Conservation (phyloP, 1,284 basidiomycete species). For the Caloboletus firmus region DNA sequence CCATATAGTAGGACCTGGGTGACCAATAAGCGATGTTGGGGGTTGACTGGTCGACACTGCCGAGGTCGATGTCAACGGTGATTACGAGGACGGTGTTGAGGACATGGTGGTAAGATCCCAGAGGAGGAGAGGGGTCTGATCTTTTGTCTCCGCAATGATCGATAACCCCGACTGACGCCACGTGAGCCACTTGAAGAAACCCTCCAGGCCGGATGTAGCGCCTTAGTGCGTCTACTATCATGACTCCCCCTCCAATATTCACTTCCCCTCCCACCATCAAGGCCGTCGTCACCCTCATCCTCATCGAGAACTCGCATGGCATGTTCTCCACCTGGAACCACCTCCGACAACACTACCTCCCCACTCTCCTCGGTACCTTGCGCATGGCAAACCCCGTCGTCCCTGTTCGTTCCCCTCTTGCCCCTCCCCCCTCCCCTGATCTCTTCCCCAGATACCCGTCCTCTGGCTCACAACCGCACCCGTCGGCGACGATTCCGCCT, state of each 20-base stretch:
- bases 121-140: not conserved
- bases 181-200: conserved; percentile 15
- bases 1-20: conserved; percentile 39
- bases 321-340: conserved; percentile 55
- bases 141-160: conserved; percentile 15
- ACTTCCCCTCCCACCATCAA: conserved; percentile 40
- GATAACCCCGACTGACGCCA: conserved; percentile 25
- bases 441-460: conserved; percentile 37
- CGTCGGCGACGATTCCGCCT: conserved; percentile 37
- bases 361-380: conserved; percentile 46
- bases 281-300: conserved; percentile 50
- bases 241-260: conserved; percentile 35
- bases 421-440: not conserved
- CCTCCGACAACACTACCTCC: conserved; percentile 54
- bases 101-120: no score
- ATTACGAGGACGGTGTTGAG: no score
- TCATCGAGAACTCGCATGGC: conserved; percentile 60
- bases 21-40: conserved; percentile 52
- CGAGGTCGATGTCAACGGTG: conserved; percentile 43
- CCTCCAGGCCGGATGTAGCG: not conserved
- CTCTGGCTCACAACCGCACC: conserved; percentile 40
- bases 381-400: conserved; percentile 40
- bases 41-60: conserved; percentile 29
- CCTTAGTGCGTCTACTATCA: not conserved
- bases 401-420: conserved; percentile 32